Evolutionary conservation across 75 land plant species (phyloP), one percentile per base, ranked within the genome.

Genomic region (Cunninghamia lanceolata): DNA sequence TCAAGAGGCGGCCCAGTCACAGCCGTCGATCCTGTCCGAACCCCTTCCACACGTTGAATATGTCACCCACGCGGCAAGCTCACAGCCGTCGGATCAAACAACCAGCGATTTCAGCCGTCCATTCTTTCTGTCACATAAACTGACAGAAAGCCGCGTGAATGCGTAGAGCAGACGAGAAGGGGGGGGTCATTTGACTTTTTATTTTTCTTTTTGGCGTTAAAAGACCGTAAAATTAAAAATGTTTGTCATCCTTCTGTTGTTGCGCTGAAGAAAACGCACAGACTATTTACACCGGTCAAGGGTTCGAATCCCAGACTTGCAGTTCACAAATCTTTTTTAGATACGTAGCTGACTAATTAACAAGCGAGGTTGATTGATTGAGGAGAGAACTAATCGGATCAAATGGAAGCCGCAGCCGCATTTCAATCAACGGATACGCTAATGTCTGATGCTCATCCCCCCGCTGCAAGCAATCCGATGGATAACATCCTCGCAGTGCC

Each of bases 401-500:
- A 50, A 21, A 83, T 83, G 84, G 84, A 83, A 47, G 82, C 82
- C 17, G 66, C 84, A 54, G 87, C 86, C 4, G 90, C 52, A 43
- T 84, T 85, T 38, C 90, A 85, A 82, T 59, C 87, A 39, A 7
- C 89, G 19, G 94, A 92, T 87, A 83, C 94, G 39, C 86, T 73
- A 47, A 92, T 92, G 94, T 13, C 91, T 43, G 94, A 92, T 16
- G 86, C 88, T 34, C 50, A 88, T 10, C 75, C 45, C 40, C 63
- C 86, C 42, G 45, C 53, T 47, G 76, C 75, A 35, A 11, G 71
- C 38, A 87, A 82, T 30, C 84, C 82, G 79, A 30, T 75, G 85
- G 53, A 85, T 2, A 78, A 17, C 84, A 94, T 92, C 46, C 91
- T 91, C 54, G 91, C 95, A 2, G 88, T 87, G 1, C 88, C 88